Evolutionary conservation across 2,329 filamentous ascomycete species (phyloP).

Genomic region (Pseudogymnoascus sp.): DNA sequence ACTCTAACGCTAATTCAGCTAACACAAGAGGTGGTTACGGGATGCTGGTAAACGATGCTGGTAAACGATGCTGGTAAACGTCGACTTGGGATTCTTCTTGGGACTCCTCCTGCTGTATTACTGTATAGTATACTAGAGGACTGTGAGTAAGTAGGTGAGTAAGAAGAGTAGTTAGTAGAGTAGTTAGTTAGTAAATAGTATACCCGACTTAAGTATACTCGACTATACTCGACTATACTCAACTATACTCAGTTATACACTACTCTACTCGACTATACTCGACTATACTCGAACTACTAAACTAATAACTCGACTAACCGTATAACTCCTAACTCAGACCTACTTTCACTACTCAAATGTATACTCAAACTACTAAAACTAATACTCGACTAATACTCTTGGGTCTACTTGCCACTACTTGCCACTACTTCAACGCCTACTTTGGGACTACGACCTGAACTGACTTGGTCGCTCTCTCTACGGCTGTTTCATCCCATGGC

Average conservation of each 20-base stretch:
- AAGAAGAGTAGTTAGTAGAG: background rate
- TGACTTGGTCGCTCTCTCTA: slow-evolving; percentile 5
- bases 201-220: background rate
- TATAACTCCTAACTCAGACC: background rate
- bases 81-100: background rate
- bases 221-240: background rate
- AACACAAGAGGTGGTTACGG: background rate
- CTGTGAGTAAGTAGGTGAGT: background rate
- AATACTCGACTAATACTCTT: background rate
- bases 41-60: background rate
- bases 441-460: background rate
- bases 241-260: background rate
- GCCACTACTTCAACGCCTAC: background rate
- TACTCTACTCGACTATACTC: background rate
- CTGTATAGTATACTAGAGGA: too few species aligned
- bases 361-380: too few species aligned
- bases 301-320: background rate
- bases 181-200: background rate
- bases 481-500: slow-evolving; percentile 6
- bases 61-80: background rate
- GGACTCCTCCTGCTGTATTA: background rate
- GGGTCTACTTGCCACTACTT: background rate
- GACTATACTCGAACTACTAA: background rate
- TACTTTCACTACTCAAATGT: background rate
- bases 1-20: background rate